Conservation (phyloP, 805 yeast genomes). For the Suhomyces kilbournensis region DNA sequence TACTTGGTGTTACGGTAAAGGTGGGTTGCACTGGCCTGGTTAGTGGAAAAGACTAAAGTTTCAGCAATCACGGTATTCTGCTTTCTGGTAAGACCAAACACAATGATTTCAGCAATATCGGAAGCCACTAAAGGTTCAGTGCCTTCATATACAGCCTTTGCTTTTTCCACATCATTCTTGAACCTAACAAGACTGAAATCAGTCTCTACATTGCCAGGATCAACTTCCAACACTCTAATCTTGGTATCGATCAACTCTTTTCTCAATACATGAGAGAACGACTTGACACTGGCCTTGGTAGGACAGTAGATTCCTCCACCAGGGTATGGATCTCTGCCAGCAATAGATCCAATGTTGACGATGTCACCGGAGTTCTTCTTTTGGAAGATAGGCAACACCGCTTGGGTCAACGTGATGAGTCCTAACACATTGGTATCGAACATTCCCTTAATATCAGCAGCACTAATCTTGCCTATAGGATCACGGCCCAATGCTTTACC, state of each 20-base stretch:
- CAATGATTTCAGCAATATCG: constrained; percentile 74
- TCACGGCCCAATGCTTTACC: constrained; percentile 79
- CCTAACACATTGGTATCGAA: constrained; percentile 87
- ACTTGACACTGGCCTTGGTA: constrained; percentile 67
- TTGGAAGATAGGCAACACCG: constrained; percentile 68
- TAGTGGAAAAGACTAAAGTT: constrained; percentile 75
- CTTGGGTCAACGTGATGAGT: constrained; percentile 78
- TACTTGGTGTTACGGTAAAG: constrained; percentile 33
- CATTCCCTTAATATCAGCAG: constrained; percentile 70
- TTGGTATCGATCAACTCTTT: constrained; percentile 71
- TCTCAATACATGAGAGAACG: constrained; percentile 68
- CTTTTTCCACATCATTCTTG: constrained; percentile 58
- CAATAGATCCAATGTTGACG: constrained; percentile 72
- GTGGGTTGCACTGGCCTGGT: constrained; percentile 79
- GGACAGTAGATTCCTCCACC: constrained; percentile 80
- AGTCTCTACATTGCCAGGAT: constrained; percentile 79
- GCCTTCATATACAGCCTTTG: constrained; percentile 63
- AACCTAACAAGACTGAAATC: constrained; percentile 67
- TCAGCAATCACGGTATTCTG: constrained; percentile 77
- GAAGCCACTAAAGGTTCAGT: constrained; percentile 68
- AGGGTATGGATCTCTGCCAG: constrained; percentile 77
- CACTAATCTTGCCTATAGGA: constrained; percentile 62
- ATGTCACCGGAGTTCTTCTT: constrained; percentile 69
- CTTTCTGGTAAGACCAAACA: constrained; percentile 63
- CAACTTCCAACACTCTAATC: constrained; percentile 68